Evolutionary conservation across 106 monocot genomes (phyloP).

Genomic region (Allium sativum): DNA sequence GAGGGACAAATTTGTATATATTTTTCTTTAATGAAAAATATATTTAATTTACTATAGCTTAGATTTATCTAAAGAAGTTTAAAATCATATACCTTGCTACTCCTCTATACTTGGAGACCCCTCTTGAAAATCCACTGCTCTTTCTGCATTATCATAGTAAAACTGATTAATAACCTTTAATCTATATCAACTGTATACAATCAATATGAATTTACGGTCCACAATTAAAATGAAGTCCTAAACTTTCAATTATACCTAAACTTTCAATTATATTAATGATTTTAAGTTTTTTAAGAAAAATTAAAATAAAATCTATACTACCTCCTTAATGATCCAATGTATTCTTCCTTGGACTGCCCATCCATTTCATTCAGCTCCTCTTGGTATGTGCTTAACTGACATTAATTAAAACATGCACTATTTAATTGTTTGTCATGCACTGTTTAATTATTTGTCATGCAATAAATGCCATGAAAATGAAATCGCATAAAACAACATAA

Average conservation of each 20-base stretch:
- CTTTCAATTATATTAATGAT: neutral
- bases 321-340: slow-evolving; percentile 77
- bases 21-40: no score
- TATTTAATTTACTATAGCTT: no score
- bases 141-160: slow-evolving; percentile 31
- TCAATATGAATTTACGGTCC: no score
- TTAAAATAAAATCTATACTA: neutral
- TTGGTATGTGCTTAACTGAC: slow-evolving; percentile 37
- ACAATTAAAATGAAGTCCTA: neutral
- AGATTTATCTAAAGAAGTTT: no score
- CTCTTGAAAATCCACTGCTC: slow-evolving; percentile 89
- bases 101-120: slow-evolving; percentile 84
- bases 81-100: slow-evolving; percentile 53
- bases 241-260: neutral
- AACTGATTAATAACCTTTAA: neutral
- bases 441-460: neutral
- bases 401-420: neutral
- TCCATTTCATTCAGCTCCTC: slow-evolving; percentile 73
- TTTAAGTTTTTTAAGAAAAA: no score
- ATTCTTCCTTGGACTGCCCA: slow-evolving; percentile 54
- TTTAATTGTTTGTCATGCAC: neutral
- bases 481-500: neutral
- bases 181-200: no score
- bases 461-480: neutral
- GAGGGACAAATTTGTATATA: no score